Evolutionary conservation across 1,284 basidiomycete genomes (phyloP), one percentile per base, ranked within the genome.

Genomic region (Anthracocystis walkeri): DNA sequence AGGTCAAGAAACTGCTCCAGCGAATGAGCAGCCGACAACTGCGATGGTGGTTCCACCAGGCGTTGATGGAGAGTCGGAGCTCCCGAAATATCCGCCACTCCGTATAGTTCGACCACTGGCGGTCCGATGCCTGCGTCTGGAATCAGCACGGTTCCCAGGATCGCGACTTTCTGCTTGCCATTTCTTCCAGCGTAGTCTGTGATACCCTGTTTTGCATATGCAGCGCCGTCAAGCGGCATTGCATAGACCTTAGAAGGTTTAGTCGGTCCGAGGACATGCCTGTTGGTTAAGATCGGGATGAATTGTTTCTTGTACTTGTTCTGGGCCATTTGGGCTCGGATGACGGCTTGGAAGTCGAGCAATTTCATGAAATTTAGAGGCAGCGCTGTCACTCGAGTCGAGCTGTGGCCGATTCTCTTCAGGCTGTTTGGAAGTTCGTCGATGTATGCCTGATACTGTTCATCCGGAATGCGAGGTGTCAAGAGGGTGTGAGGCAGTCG

Each of bases 261-360:
- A 10, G n/a, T 29, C 14, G 4, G 27, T 1, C 52, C 52, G 5
- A 12, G 6, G 7, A 8, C 3, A 8, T 41, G 23, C 18, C 12
- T 7, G 31, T 42, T n/a, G 4, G 10, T 2, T 18, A 31, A 18
- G 20, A 54, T 42, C 0, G 52, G 52, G 3, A 54, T 20, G 52
- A 44, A 54, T 12, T 54, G 40, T 29, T 44, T 54, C 12, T 21
- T 31, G 2, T 0, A 11, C 12, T 7, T 3, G 29, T 21, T 27
- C 2, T 33, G 11, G 8, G 52, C 52, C 41, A 54, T 54, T 41
- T 54, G 52, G 21, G 40, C 52, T 7, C 52, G 52, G 8, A 54
- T 11, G 8, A 21, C 2, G n/a, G 12, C 20, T n/a, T 42, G 40
- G 18, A 54, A 21, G 18, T 21, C 21, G 11, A 44, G 52, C 27